These are phyloP conservation scores for Geotrichum candidum DNA, from an alignment of 1,139 yeast genomes.

Conservation along the genomic window DNA sequence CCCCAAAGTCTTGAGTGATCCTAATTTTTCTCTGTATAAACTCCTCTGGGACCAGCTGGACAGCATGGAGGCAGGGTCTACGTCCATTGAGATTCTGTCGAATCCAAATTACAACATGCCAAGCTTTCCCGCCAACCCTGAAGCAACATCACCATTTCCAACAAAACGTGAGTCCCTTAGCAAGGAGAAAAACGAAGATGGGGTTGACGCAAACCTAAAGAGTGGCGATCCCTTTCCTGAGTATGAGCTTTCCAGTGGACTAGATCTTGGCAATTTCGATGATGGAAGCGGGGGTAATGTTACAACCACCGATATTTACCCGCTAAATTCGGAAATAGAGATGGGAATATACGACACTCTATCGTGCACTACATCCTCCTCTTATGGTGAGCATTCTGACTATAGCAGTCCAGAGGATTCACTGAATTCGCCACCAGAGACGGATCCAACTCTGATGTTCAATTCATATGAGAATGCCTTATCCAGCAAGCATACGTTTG, in stretches of 20 bases:
- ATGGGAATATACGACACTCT: background rate
- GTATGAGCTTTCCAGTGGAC: no score
- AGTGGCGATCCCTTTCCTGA: no score
- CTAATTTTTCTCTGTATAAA: background rate
- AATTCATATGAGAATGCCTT: background rate
- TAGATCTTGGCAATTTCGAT: background rate
- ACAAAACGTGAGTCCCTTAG: no score
- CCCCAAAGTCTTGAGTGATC: background rate
- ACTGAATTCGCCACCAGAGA: background rate
- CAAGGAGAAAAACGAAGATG: no score
- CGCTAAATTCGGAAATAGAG: background rate
- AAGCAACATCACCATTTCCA: background rate
- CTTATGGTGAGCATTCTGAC: background rate
- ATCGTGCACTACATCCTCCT: background rate
- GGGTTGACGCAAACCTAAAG: background rate
- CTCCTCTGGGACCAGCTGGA: constrained; percentile 12
- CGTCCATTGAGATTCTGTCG: constrained; percentile 4
- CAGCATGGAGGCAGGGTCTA: constrained; percentile 6
- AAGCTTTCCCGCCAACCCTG: background rate
- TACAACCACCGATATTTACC: background rate
- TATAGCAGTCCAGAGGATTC: background rate
- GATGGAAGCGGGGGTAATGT: background rate
- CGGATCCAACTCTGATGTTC: background rate
- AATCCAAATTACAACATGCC: background rate
- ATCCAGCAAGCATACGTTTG: background rate